A percentile compares a stretch with the other conserved stretches of the same genome.
Evolutionary conservation across 2,329 filamentous ascomycete genomes (phyloP).

Genomic region (Biscogniauxia sp.): DNA sequence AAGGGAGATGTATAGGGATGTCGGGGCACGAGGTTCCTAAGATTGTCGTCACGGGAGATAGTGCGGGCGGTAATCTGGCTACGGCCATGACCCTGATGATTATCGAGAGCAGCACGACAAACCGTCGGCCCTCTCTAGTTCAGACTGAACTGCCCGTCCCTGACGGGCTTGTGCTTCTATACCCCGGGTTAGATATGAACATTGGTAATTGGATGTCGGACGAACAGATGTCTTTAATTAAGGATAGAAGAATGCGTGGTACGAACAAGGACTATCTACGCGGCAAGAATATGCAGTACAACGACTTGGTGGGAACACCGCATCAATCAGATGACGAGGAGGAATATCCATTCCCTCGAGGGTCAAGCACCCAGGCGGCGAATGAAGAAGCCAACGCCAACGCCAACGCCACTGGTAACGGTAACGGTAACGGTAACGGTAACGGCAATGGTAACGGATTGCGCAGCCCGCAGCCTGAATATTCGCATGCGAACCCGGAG

Average conservation of each 20-base stretch:
- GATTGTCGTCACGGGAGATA: constrained; percentile 75
- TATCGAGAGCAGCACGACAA: constrained; percentile 66
- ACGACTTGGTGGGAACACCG: constrained; percentile 77
- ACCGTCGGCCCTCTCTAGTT: constrained; percentile 53
- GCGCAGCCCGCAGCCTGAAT: constrained; percentile 46
- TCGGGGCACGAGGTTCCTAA: constrained; percentile 64
- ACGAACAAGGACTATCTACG: constrained; percentile 77
- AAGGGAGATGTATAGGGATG: constrained; percentile 74
- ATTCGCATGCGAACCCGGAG: constrained; percentile 47
- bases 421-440: too few species aligned
- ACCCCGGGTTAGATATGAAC: constrained; percentile 92
- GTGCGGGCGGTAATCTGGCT: constrained; percentile 78
- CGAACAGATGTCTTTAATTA: constrained; percentile 92
- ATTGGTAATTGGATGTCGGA: constrained; percentile 99
- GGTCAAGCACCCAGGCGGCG: constrained; percentile 12
- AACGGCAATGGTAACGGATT: constrained; percentile 15
- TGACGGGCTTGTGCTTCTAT: constrained; percentile 79
- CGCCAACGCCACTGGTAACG: constrained; percentile 10
- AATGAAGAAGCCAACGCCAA: constrained; percentile 15
- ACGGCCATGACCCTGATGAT: constrained; percentile 85
- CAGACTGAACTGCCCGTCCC: constrained; percentile 67
- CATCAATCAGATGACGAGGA: constrained; percentile 75
- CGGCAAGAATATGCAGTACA: constrained; percentile 87
- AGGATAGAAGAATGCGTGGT: constrained; percentile 73
- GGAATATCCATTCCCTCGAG: constrained; percentile 40